Base-by-base conservation (phyloP, 495 filamentous ascomycete species). In the Parachaetomium inaequale region DNA sequence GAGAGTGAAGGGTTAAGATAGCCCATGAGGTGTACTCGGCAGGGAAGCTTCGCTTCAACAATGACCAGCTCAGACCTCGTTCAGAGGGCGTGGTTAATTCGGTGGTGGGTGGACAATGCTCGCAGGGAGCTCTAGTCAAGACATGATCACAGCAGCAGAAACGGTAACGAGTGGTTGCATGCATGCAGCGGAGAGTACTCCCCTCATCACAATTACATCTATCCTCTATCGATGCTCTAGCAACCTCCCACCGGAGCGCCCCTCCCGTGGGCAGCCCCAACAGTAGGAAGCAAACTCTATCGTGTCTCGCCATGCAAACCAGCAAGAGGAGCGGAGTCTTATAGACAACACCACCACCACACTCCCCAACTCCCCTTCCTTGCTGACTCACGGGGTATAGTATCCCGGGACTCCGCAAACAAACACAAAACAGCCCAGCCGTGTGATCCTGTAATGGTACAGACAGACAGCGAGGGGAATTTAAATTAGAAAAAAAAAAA, bases 351-450 rank as follows among this genome's bases (percentile, higher is more conserved):
- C 28, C n/a, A 4, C 3, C n/a, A 19, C n/a, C 29, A n/a, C 21
- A 50, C 10, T 5, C 2, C 21, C n/a, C 21, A 17, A n/a, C 32
- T 60, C 58, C n/a, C 14, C 21, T 34, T 47, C 21, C 38, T 36
- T 8, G 43, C 29, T 42, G 36, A 53, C 49, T 19, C 58, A 34
- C 57, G 47, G 45, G 58, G 58, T 51, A 51, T 60, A n/a, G n/a
- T n/a, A 31, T 53, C 47, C 58, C 58, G 57, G 42, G 58, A 42
- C 58, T 60, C 46, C 58, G 45, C 45, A 40, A 40, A 47, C 12
- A 14, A 50, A 53, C n/a, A 38, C 3, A 28, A 31, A 38, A 45
- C 47, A 25, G 14, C 38, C 32, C 36, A 51, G 38, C 50, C 42
- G 15, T 42, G 50, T 34, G 3, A 14, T 49, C 15, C n/a, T 19